Evolutionary conservation across 2,329 filamentous ascomycete genomes (phyloP), one percentile per base, ranked within the genome.

Genomic region (Aspergillus ibericus): DNA sequence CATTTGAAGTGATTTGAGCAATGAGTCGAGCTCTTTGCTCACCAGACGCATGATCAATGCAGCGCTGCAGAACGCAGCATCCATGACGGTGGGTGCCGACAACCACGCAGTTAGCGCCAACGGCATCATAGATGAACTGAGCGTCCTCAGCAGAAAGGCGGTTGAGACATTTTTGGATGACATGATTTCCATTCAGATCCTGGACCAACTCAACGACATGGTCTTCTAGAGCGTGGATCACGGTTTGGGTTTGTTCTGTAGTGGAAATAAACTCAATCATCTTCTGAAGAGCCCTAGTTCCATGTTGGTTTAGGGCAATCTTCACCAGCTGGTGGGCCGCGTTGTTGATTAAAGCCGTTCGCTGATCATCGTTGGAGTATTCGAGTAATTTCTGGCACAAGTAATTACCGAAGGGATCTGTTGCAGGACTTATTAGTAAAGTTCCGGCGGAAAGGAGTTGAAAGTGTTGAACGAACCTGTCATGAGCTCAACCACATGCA

Each of bases 91-190:
- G 95, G 55, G 95, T 99, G 61, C 95, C 95, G 55, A 99, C 95
- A 56, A 89, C 88, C 63, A 98, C 84, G 73, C 92, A 96, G 73
- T 95, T 84, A 55, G 83, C 83, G 63, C 93, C 93, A 64, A 98
- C 95, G 53, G 93, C 93, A 70, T 95, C 90, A 69, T 98, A 98
- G 73, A 99, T 98, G 82, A 99, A 99, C 74, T 96, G 89, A 12
- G 93, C 91, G 74, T 98, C 90, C 51, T 85, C 80, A 1, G 92
- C 83, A 63, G 87, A 89, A 38, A 99, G 88, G 75, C 96, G 96
- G 80, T 98, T 99, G 55, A 99, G 85, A 71, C 95, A 99, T 80
- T 99, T 99, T 79, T 99, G 95, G 64, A 99, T 97, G 70, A 99
- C 95, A 70, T 99, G 95, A 70, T 99, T 99, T 75, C 95, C 95